Percentiles rank a stretch among this genome's conserved stretches.
Evolutionary conservation across 2,329 filamentous ascomycete genomes (phyloP).

Genomic region (Cryphonectria japonica): DNA sequence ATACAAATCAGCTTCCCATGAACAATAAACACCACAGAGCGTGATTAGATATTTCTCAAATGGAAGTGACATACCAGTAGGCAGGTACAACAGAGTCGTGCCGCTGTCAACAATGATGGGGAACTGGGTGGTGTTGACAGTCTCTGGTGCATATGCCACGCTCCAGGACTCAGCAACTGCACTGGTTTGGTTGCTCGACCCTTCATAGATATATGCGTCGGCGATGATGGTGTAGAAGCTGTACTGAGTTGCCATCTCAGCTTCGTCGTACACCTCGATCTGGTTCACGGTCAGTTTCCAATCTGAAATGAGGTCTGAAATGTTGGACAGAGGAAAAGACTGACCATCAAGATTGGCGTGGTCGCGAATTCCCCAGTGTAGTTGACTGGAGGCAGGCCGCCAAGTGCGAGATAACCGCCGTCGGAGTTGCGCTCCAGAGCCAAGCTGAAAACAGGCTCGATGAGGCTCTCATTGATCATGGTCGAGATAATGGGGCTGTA

Average conservation of each 20-base stretch:
- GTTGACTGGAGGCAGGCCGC: constrained; percentile 51
- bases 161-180: constrained; percentile 12
- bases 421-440: constrained; percentile 44
- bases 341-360: constrained; percentile 35
- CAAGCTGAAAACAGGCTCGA: constrained; percentile 52
- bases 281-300: constrained; percentile 29
- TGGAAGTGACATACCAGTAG: constrained; percentile 30
- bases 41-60: not conserved
- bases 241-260: constrained; percentile 25
- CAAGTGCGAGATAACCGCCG: constrained; percentile 52
- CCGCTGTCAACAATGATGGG: constrained; percentile 37
- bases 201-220: constrained; percentile 34
- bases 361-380: constrained; percentile 34
- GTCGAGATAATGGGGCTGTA: constrained; percentile 57
- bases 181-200: constrained; percentile 19
- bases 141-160: constrained; percentile 12
- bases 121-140: constrained; percentile 35
- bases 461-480: constrained; percentile 48
- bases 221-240: constrained; percentile 37
- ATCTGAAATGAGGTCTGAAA: not conserved
- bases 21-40: not conserved
- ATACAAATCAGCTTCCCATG: not conserved
- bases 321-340: not conserved
- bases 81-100: constrained; percentile 35
- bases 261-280: constrained; percentile 18